A percentile compares a stretch with the other conserved stretches of the same genome.
Evolutionary conservation across 202 grass and related monocot species (phyloP).

Genomic region (Digitaria exilis): DNA sequence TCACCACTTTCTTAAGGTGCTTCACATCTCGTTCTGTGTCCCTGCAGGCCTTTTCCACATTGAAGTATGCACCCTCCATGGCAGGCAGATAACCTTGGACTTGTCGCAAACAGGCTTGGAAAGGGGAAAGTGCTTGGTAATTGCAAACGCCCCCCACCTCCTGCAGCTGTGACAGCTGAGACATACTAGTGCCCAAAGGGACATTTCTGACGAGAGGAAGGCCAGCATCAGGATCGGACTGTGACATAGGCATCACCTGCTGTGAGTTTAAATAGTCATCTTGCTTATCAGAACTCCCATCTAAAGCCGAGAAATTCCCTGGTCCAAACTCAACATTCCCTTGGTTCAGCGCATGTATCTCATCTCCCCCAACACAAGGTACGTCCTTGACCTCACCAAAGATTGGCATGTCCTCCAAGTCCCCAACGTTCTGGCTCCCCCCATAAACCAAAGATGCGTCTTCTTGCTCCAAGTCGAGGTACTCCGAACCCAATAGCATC

Average conservation of each 20-base stretch:
- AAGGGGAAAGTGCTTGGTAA: background rate
- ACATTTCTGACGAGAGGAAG: too few species aligned
- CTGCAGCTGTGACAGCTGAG: background rate
- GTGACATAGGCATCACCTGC: background rate
- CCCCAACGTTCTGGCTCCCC: background rate
- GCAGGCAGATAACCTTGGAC: background rate
- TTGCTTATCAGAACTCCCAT: conserved; percentile 7
- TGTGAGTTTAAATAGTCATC: background rate
- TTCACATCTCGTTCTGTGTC: conserved; percentile 9
- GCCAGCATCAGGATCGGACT: too few species aligned
- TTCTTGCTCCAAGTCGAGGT: conserved; percentile 5
- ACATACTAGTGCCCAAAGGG: background rate
- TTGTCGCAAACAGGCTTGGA: background rate
- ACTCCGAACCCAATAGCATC: background rate
- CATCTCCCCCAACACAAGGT: background rate
- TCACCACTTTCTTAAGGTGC: conserved; percentile 1
- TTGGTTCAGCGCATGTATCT: background rate
- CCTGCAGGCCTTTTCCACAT: conserved; percentile 1
- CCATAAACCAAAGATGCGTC: background rate
- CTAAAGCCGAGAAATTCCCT: background rate
- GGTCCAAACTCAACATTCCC: background rate
- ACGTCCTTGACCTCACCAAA: conserved; percentile 7
- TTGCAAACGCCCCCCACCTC: background rate
- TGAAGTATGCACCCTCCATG: background rate
- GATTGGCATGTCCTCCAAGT: conserved; percentile 30